Conservation (phyloP, 768 basidiomycete genomes). For the Hortiboletus flavorubellus region DNA sequence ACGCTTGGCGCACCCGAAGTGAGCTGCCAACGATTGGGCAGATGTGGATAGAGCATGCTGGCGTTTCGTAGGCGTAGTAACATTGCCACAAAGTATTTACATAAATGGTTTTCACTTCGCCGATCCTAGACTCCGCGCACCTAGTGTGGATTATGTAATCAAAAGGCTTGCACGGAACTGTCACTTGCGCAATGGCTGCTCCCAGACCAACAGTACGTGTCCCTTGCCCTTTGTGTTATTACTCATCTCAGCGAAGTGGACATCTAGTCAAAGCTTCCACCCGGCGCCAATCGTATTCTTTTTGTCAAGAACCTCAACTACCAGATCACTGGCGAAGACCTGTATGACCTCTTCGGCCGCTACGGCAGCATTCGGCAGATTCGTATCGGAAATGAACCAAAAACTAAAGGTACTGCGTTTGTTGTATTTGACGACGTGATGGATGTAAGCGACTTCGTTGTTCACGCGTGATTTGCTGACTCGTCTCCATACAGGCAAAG, state of each 20-base stretch:
- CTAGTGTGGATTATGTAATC: slow-evolving; percentile 20
- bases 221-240: background rate
- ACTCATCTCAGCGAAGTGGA: background rate
- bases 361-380: slow-evolving; percentile 97
- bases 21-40: background rate
- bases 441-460: slow-evolving; percentile 58
- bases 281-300: slow-evolving; percentile 87
- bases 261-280: slow-evolving; percentile 76
- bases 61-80: background rate
- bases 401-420: slow-evolving; percentile 94
- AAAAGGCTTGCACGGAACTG: background rate
- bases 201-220: slow-evolving; percentile 61
- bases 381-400: slow-evolving; percentile 86
- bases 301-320: slow-evolving; percentile 95
- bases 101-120: no score
- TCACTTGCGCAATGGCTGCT: slow-evolving; percentile 50
- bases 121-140: background rate
- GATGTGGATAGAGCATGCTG: background rate
- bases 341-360: slow-evolving; percentile 96
- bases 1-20: slow-evolving; percentile 33
- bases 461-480: slow-evolving; percentile 4
- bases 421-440: slow-evolving; percentile 96
- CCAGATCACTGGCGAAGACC: slow-evolving; percentile 87
- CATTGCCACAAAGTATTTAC: background rate
- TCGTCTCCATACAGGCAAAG: slow-evolving; percentile 63